Conservation (phyloP, 257 asterid species). For the Voacanga thouarsii region DNA sequence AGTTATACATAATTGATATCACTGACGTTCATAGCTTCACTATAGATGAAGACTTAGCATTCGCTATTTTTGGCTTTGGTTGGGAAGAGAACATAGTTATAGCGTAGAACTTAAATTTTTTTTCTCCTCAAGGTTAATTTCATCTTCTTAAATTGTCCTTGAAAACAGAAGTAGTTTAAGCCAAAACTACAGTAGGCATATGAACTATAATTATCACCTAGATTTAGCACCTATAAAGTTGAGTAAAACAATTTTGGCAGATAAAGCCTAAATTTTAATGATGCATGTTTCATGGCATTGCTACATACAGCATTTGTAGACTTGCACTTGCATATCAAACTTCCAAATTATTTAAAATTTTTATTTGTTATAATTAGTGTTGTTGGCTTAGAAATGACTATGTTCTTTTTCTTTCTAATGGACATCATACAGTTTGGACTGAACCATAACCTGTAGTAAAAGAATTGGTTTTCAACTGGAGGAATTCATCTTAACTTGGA, state of each 20-base stretch:
- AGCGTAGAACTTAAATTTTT: background rate
- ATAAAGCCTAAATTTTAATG: background rate
- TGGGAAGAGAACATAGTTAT: background rate
- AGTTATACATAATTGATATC: background rate
- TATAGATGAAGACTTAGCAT: background rate
- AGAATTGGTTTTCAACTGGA: background rate
- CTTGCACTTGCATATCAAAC: too few species aligned
- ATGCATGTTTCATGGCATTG: background rate
- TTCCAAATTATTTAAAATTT: too few species aligned
- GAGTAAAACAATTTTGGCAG: background rate
- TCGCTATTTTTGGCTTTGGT: background rate
- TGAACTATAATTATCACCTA: constrained; percentile 1
- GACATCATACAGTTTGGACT: background rate
- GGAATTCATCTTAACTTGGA: background rate
- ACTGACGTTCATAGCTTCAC: background rate
- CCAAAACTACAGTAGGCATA: background rate
- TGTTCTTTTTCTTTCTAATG: background rate
- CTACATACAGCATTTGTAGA: background rate
- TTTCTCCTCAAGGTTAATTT: background rate
- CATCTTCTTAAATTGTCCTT: background rate
- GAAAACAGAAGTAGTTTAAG: background rate
- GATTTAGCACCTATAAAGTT: background rate
- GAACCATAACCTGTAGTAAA: background rate
- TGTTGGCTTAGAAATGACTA: too few species aligned
- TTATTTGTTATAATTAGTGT: background rate